Evolutionary conservation across 257 asterid species (phyloP).

Genomic region (Penstemon eatonii): DNA sequence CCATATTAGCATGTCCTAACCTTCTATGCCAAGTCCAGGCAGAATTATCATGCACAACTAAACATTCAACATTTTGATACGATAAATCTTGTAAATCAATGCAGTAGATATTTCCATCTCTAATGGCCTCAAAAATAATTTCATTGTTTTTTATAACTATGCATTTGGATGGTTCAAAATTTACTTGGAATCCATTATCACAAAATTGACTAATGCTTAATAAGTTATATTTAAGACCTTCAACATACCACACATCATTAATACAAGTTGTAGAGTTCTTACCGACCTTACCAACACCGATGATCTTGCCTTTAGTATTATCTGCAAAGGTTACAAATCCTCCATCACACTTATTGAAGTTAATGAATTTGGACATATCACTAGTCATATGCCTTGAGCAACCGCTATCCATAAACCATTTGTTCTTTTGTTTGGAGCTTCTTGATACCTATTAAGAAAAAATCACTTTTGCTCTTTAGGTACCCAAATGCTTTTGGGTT

Average conservation of each 20-base stretch:
- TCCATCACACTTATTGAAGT: background rate
- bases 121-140: background rate
- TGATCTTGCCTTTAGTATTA: background rate
- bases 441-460: too few relatives aligned
- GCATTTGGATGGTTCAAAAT: background rate
- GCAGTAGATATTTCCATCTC: background rate
- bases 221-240: background rate
- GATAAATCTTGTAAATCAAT: background rate
- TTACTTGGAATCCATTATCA: background rate
- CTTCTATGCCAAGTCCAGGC: background rate
- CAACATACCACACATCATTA: background rate
- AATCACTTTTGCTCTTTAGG: background rate
- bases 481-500: background rate
- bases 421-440: background rate
- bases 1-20: constrained; percentile 1
- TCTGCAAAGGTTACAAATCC: background rate
- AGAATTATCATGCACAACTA: background rate
- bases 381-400: background rate
- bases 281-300: background rate
- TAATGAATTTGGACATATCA: background rate
- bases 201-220: background rate
- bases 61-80: background rate
- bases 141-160: background rate
- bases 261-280: background rate
- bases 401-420: background rate